These are phyloP conservation scores for Hypoxylon sp. DNA, from an alignment of 2,329 filamentous ascomycete genomes.

Conservation along the genomic window DNA sequence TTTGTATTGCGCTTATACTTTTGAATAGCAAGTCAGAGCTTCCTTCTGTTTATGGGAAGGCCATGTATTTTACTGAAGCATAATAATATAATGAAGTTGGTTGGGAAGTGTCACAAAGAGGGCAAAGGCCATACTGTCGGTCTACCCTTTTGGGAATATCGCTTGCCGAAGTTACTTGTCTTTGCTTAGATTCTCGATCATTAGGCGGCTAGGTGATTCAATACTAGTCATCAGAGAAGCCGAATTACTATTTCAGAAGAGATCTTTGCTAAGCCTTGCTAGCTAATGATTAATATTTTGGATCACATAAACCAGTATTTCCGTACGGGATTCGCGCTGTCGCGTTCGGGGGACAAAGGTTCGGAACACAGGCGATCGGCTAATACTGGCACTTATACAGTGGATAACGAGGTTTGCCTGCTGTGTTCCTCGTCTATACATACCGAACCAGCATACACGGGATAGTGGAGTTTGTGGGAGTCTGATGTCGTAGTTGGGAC, in stretches of 20 bases:
- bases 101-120: constrained; percentile 30
- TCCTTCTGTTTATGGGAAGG: background rate
- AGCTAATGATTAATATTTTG: constrained; percentile 3
- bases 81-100: constrained; percentile 21
- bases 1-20: constrained; percentile 27
- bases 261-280: constrained; percentile 2
- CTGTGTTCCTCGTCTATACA: constrained; percentile 14
- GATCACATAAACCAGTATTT: constrained; percentile 2
- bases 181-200: constrained; percentile 12
- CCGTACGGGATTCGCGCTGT: constrained; percentile 14
- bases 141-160: constrained; percentile 35
- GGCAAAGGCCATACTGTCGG: constrained; percentile 27
- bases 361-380: constrained; percentile 34
- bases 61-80: constrained; percentile 4
- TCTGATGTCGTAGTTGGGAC: constrained; percentile 42
- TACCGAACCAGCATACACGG: constrained; percentile 26
- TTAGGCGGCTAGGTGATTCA: constrained; percentile 10
- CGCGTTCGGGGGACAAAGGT: constrained; percentile 20
- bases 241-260: constrained; percentile 9
- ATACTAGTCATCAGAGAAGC: constrained; percentile 12
- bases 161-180: constrained; percentile 23
- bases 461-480: constrained; percentile 41
- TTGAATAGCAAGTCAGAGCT: background rate
- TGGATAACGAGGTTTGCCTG: constrained; percentile 28
- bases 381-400: constrained; percentile 38